Evolutionary conservation across 305 asterid genomes (phyloP).

Genomic region (Andrographis paniculata): DNA sequence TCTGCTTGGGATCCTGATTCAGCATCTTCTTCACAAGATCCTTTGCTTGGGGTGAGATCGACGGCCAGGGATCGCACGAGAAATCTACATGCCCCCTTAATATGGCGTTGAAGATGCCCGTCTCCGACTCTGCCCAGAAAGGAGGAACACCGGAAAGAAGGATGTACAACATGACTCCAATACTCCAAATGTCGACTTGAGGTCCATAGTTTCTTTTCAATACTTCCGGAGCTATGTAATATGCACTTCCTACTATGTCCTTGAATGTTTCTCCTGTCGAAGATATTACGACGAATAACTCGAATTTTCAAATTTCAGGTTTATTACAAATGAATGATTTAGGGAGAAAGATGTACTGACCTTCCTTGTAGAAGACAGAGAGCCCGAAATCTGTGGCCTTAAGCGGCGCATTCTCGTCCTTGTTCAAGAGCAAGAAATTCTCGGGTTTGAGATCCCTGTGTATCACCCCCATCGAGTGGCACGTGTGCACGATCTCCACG

Average conservation of each 20-base stretch:
- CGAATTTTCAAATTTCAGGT: background rate
- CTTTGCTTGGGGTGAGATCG: slow-evolving; percentile 50
- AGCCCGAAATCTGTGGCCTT: slow-evolving; percentile 64
- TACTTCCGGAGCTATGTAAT: slow-evolving; percentile 62
- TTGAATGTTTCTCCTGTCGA: slow-evolving; percentile 49
- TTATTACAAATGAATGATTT: background rate
- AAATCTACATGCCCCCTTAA: slow-evolving; percentile 48
- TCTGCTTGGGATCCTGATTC: slow-evolving; percentile 41
- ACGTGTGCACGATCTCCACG: slow-evolving; percentile 54
- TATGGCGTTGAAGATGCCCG: slow-evolving; percentile 54
- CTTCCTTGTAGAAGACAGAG: slow-evolving; percentile 51
- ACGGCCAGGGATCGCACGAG: slow-evolving; percentile 54
- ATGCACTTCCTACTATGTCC: slow-evolving; percentile 63
- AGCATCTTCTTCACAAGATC: slow-evolving; percentile 58
- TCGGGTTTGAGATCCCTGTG: slow-evolving; percentile 63
- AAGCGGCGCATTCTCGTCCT: slow-evolving; percentile 51
- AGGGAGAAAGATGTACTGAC: slow-evolving; percentile 12
- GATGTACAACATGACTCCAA: slow-evolving; percentile 62
- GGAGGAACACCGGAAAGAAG: slow-evolving; percentile 66
- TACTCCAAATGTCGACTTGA: slow-evolving; percentile 57
- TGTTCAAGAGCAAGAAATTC: slow-evolving; percentile 46
- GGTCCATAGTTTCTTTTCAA: slow-evolving; percentile 57
- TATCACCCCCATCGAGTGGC: slow-evolving; percentile 64
- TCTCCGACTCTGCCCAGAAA: slow-evolving; percentile 66
- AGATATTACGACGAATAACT: background rate